Conservation (phyloP, 192 early-diverging fungal species). For the Backusella sp. region DNA sequence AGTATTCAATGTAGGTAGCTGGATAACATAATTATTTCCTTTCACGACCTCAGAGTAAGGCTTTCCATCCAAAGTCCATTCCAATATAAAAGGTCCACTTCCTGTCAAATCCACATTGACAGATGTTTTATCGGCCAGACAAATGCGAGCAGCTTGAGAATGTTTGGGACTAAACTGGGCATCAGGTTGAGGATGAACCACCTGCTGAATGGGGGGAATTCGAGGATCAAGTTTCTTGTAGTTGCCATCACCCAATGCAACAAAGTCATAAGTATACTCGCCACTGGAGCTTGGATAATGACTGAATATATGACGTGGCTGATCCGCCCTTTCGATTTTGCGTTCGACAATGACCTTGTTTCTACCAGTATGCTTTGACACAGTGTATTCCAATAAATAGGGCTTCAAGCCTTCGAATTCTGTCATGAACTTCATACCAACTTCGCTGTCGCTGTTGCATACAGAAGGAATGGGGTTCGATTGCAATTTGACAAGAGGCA, state of each 20-base stretch:
- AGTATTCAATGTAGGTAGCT: conserved; percentile 34
- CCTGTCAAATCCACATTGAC: conserved; percentile 38
- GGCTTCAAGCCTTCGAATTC: conserved; percentile 34
- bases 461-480: conserved; percentile 37
- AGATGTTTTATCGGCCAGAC: conserved; percentile 36
- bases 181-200: conserved; percentile 45
- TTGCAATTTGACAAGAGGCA: conserved; percentile 21
- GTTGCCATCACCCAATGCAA: conserved; percentile 23
- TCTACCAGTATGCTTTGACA: conserved; percentile 20
- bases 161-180: conserved; percentile 27
- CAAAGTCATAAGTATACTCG: conserved; percentile 38
- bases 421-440: conserved; percentile 35
- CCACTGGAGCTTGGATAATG: conserved; percentile 35
- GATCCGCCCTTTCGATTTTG: conserved; percentile 20
- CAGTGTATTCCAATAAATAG: conserved; percentile 25
- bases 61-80: conserved; percentile 33
- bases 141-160: conserved; percentile 22
- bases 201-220: conserved; percentile 29
- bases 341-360: background rate
- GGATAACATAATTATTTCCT: conserved; percentile 29
- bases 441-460: conserved; percentile 32
- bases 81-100: conserved; percentile 36
- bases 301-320: conserved; percentile 30
- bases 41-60: conserved; percentile 23
- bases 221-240: conserved; percentile 28